These are phyloP conservation scores for Castanea mollissima DNA, from an alignment of 306 rosid species.

Conservation along the genomic window DNA sequence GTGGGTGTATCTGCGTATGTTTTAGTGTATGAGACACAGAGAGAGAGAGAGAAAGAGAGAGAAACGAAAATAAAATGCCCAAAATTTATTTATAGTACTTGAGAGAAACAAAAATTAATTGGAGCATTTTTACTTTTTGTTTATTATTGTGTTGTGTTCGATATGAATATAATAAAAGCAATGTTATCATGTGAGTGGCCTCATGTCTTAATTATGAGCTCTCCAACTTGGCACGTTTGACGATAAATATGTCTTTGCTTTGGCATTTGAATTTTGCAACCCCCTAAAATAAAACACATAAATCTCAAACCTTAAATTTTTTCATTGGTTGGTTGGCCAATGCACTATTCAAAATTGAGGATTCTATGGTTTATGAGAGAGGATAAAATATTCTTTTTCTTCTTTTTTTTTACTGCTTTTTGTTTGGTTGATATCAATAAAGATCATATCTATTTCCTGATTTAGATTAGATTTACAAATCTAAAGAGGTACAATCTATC, in stretches of 20 bases:
- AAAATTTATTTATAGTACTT: not conserved
- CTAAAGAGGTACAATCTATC: no score
- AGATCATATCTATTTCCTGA: no score
- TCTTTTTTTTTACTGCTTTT: no score
- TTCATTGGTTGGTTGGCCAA: not conserved
- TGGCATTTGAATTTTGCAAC: not conserved
- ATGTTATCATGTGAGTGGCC: conserved; percentile 28
- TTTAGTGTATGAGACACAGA: not conserved
- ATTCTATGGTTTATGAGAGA: no score
- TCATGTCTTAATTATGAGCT: conserved; percentile 27
- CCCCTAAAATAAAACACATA: not conserved
- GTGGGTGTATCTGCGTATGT: not conserved
- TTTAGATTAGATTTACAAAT: no score
- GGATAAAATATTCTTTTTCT: no score
- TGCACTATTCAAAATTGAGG: not conserved
- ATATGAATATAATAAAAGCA: not conserved
- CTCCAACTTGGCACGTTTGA: conserved; percentile 25
- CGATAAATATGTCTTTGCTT: conserved; percentile 27
- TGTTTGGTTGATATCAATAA: no score
- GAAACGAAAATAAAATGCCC: conserved; percentile 13
- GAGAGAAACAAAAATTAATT: conserved; percentile 5
- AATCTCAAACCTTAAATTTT: not conserved
- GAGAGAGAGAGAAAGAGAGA: conserved; percentile 2
- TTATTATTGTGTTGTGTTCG: conserved; percentile 14
- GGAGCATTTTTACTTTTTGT: conserved; percentile 5